A percentile compares a stretch with the other conserved stretches of the same genome.
These are phyloP conservation scores for Yamadazyma olivae DNA, from an alignment of 805 yeast genomes.

Conservation along the genomic window DNA sequence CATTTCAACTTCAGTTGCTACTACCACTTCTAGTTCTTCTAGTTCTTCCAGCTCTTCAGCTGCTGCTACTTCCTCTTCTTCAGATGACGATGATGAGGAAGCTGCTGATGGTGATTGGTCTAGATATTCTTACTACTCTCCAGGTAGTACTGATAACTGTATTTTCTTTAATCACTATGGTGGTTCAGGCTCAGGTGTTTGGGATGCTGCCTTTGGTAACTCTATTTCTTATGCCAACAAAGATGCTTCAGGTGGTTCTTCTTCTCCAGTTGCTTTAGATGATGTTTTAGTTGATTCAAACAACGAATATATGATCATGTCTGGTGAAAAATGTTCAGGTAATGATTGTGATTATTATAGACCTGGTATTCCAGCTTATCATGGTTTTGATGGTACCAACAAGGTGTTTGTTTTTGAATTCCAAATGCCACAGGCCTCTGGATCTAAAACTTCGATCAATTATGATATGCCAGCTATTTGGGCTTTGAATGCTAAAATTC, in stretches of 20 bases:
- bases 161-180: constrained; percentile 88
- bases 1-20: constrained; percentile 18
- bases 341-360: constrained; percentile 81
- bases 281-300: constrained; percentile 71
- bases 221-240: constrained; percentile 81
- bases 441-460: constrained; percentile 48
- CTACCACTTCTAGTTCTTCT: constrained; percentile 22
- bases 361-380: constrained; percentile 84
- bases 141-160: constrained; percentile 69
- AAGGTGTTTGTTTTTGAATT: constrained; percentile 94
- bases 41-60: constrained; percentile 19
- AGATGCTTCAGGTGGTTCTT: constrained; percentile 73
- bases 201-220: constrained; percentile 86
- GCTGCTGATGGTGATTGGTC: constrained; percentile 60
- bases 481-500: constrained; percentile 92
- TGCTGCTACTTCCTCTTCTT: constrained; percentile 20
- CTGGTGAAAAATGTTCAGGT: constrained; percentile 58
- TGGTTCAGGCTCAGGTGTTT: constrained; percentile 86
- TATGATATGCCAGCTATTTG: constrained; percentile 98
- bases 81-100: constrained; percentile 41
- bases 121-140: constrained; percentile 70
- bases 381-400: constrained; percentile 82
- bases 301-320: constrained; percentile 78
- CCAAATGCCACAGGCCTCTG: constrained; percentile 75
- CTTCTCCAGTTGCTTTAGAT: constrained; percentile 62